Conservation (phyloP, 345 rosid species). For the Anastatica hierochuntica region DNA sequence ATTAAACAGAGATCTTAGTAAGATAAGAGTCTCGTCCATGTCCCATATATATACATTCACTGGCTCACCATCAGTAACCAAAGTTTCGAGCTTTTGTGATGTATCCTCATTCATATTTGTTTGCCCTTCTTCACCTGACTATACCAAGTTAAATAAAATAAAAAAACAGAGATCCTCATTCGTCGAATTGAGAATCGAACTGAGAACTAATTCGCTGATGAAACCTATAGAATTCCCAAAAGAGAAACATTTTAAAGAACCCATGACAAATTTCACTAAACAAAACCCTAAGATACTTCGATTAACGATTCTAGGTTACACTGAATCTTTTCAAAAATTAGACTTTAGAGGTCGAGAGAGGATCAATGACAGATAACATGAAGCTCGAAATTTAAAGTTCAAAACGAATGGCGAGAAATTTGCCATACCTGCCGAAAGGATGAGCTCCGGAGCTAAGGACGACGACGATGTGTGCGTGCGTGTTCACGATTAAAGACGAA, state of each 20-base stretch:
- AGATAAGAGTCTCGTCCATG: conserved; percentile 89
- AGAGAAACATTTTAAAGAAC: not conserved
- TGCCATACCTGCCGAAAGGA: conserved; percentile 9
- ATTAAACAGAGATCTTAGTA: conserved; percentile 70
- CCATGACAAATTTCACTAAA: not conserved
- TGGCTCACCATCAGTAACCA: conserved; percentile 17
- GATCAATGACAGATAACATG: not conserved
- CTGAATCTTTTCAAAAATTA: not conserved
- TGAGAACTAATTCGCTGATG: not conserved
- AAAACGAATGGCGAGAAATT: not conserved
- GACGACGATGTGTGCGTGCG: conserved; percentile 5
- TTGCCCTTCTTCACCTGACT: not conserved
- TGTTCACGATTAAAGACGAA: not conserved
- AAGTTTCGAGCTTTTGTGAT: conserved; percentile 18
- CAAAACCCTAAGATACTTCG: not conserved
- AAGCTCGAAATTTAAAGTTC: not conserved
- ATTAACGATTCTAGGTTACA: not conserved
- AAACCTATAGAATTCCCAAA: not conserved
- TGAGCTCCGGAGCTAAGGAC: conserved; percentile 17
- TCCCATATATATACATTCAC: conserved; percentile 73
- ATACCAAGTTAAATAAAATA: not conserved
- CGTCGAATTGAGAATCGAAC: not conserved
- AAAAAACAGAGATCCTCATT: not conserved
- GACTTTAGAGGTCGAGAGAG: not conserved
- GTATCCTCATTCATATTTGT: conserved; percentile 19